Percentiles rank a stretch among this genome's conserved stretches.
phyloP scores from a whole-genome alignment of 1,139 yeast species.

The Blastobotrys ciferrii region DNA sequence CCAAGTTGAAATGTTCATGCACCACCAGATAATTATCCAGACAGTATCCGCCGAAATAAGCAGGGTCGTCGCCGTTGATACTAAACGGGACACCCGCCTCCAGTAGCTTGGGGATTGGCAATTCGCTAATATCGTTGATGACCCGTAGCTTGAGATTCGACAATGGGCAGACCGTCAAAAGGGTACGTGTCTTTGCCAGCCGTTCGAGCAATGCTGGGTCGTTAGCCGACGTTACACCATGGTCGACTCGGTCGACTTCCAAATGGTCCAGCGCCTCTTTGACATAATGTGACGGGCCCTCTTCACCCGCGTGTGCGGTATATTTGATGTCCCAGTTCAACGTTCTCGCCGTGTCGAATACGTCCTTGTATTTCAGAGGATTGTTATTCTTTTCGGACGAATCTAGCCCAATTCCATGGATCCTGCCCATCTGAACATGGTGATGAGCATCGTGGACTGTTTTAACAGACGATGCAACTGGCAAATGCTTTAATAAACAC shows the following conservation, averaged over 20 bases:
- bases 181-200: constrained; percentile 51
- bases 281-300: constrained; percentile 70
- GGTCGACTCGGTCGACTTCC: constrained; percentile 69
- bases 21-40: constrained; percentile 69
- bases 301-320: constrained; percentile 89
- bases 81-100: constrained; percentile 68
- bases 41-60: constrained; percentile 80
- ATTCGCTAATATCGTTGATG: constrained; percentile 60
- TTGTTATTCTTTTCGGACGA: constrained; percentile 76
- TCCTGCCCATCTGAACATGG: constrained; percentile 52
- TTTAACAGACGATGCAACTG: constrained; percentile 54
- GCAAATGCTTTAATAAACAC: constrained; percentile 76
- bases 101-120: constrained; percentile 61
- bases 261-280: constrained; percentile 54
- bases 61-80: constrained; percentile 81
- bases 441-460: constrained; percentile 53
- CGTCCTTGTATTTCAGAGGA: constrained; percentile 61
- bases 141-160: constrained; percentile 73
- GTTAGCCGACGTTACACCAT: constrained; percentile 65
- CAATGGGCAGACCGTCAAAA: constrained; percentile 73
- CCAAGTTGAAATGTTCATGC: constrained; percentile 61
- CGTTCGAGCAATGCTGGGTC: constrained; percentile 52
- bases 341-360: constrained; percentile 50
- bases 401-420: constrained; percentile 74
- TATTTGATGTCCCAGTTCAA: constrained; percentile 47